Percentiles rank a stretch among this genome's conserved stretches.
Conservation (phyloP, 108 stramenopile species). For the Skeletonema grethae region DNA sequence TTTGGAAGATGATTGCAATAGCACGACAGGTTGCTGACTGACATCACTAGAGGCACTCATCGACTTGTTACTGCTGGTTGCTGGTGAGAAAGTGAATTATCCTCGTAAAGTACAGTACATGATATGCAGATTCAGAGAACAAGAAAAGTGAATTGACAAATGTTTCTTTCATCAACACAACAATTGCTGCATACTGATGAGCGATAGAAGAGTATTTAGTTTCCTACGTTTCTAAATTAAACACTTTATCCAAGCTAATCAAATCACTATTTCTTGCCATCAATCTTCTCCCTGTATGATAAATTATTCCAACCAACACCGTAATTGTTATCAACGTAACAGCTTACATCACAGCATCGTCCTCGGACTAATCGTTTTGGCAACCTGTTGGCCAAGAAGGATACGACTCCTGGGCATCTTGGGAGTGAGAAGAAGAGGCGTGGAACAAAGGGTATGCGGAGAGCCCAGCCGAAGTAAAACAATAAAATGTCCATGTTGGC, state of each 20-base stretch:
- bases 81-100: no score
- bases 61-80: no score
- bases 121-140: neutral
- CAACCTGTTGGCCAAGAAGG: constrained; percentile 66
- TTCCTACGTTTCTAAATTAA: constrained; percentile 1
- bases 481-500: constrained; percentile 77
- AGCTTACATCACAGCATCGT: constrained; percentile 52
- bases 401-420: constrained; percentile 52
- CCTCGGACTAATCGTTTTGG: constrained; percentile 70
- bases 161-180: neutral
- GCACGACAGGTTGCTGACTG: no score
- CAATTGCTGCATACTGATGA: neutral
- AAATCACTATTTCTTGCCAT: neutral
- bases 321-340: constrained; percentile 64
- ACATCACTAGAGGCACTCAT: no score
- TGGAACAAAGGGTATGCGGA: constrained; percentile 62
- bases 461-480: constrained; percentile 77
- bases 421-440: constrained; percentile 63
- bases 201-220: neutral
- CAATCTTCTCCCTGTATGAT: constrained; percentile 13
- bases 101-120: neutral
- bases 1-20: no score
- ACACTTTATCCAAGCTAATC: neutral
- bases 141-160: neutral
- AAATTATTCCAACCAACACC: constrained; percentile 62